These are phyloP conservation scores for Solanum megistacrolobum DNA, from an alignment of 257 asterid species.

Conservation along the genomic window DNA sequence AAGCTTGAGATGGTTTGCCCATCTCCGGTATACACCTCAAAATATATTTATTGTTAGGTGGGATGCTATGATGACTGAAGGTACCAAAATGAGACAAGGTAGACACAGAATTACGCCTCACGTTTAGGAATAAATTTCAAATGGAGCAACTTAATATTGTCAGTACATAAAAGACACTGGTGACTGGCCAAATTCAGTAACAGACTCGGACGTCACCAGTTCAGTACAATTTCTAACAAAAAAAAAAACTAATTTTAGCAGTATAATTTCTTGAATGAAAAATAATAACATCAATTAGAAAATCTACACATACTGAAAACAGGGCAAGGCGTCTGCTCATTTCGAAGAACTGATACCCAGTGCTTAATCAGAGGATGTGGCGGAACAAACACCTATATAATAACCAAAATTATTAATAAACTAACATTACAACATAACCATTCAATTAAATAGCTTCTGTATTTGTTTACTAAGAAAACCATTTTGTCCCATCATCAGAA, in stretches of 20 bases:
- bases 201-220: background rate
- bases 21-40: background rate
- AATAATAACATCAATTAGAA: background rate
- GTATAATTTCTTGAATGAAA: background rate
- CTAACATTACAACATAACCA: background rate
- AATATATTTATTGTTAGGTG: background rate
- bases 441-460: background rate
- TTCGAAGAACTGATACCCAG: constrained; percentile 94
- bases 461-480: background rate
- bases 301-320: constrained; percentile 57
- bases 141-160: background rate
- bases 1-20: background rate
- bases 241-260: background rate
- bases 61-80: background rate
- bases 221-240: background rate
- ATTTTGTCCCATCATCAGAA: background rate
- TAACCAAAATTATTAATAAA: background rate
- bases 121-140: background rate
- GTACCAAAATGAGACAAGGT: background rate
- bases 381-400: constrained; percentile 75
- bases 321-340: constrained; percentile 76
- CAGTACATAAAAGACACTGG: background rate
- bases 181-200: background rate
- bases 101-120: background rate
- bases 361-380: constrained; percentile 95